These are phyloP conservation scores for Hypoxylon sp. DNA, from an alignment of 2,329 filamentous ascomycete genomes.

Conservation along the genomic window DNA sequence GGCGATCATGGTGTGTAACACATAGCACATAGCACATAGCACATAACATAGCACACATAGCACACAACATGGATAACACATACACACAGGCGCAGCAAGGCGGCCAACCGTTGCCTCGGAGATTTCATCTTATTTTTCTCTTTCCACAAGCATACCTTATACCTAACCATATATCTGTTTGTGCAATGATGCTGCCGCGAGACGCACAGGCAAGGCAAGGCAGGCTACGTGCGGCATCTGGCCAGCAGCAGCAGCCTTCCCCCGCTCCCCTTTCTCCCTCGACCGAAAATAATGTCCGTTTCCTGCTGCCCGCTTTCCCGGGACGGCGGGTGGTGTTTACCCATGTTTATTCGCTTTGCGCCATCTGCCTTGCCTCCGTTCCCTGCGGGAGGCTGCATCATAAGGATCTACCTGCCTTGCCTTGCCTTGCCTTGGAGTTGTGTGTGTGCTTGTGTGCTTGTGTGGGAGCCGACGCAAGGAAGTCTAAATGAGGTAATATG, in stretches of 20 bases:
- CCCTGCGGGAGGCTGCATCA: conserved; percentile 24
- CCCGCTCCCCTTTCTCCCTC: too few relatives aligned
- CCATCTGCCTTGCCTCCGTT: neutral
- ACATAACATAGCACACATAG: too few relatives aligned
- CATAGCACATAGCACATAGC: neutral
- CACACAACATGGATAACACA: neutral
- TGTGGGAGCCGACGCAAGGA: conserved; percentile 20
- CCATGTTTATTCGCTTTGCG: conserved; percentile 2
- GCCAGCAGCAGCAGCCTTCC: neutral
- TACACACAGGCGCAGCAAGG: neutral
- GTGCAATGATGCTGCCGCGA: conserved; percentile 6
- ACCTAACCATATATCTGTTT: neutral
- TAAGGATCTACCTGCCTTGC: too few relatives aligned
- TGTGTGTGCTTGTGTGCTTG: neutral
- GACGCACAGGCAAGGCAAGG: neutral
- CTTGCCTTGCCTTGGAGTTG: neutral
- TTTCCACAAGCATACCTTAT: neutral
- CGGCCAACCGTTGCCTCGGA: conserved; percentile 24
- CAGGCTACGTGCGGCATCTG: conserved; percentile 34
- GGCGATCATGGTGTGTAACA: conserved; percentile 22
- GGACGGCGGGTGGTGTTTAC: neutral
- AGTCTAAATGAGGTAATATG: neutral
- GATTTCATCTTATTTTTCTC: conserved; percentile 10
- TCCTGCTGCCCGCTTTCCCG: neutral
- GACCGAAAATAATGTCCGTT: neutral